Evolutionary conservation across 176 grass and related monocot genomes (phyloP).

Genomic region (Lolium rigidum): DNA sequence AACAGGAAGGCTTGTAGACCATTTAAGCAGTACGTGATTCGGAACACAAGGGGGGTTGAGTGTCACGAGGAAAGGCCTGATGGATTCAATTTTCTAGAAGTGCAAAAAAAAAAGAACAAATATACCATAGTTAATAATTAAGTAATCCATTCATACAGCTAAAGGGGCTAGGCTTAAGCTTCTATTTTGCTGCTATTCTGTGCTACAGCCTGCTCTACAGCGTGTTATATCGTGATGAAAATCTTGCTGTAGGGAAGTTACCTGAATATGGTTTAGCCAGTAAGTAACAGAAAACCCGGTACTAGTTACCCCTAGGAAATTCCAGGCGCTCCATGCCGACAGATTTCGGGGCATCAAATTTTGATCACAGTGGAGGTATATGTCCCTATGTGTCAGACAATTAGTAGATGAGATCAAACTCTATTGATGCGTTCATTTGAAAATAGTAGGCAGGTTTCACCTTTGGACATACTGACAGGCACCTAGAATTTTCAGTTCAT

Average conservation of each 20-base stretch:
- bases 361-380: constrained; percentile 14
- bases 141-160: background rate
- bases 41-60: constrained; percentile 17
- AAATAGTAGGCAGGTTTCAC: background rate
- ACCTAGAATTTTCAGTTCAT: background rate
- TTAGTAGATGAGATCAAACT: background rate
- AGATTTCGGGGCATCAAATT: constrained; percentile 6
- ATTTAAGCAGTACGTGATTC: constrained; percentile 3
- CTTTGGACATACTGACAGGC: constrained; percentile 13
- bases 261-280: constrained; percentile 30
- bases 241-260: background rate
- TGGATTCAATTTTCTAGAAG: constrained; percentile 5
- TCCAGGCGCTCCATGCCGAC: constrained; percentile 10
- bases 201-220: background rate
- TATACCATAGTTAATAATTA: background rate
- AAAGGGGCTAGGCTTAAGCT: background rate
- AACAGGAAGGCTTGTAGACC: constrained; percentile 19
- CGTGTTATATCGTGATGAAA: background rate
- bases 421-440: background rate
- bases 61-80: constrained; percentile 1
- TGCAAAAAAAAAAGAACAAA: background rate
- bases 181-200: background rate
- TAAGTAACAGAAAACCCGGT: background rate
- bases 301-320: constrained; percentile 4
- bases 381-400: background rate